Conservation (phyloP, 768 basidiomycete genomes). For the Paxillus rubicundulus region DNA sequence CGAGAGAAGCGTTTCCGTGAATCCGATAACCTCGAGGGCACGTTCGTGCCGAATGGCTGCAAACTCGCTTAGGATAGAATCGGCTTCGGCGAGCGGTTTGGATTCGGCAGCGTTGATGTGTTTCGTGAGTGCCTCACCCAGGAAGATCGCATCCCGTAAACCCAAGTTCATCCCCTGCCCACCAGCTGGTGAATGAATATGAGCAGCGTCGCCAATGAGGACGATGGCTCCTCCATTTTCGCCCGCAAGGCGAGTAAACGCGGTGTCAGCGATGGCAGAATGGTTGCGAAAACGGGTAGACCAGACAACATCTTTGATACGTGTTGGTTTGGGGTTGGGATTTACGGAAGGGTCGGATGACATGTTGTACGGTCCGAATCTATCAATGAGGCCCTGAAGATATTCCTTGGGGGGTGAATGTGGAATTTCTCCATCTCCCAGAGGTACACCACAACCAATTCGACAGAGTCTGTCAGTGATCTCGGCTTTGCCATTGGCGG, state of each 20-base stretch:
- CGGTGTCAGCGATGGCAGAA: slow-evolving; percentile 41
- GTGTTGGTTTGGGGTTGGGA: slow-evolving; percentile 24
- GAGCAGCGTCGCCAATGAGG: slow-evolving; percentile 48
- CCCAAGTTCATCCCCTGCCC: slow-evolving; percentile 63
- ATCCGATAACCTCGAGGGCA: slow-evolving; percentile 41
- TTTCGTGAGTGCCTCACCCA: slow-evolving; percentile 42
- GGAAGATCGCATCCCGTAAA: slow-evolving; percentile 48
- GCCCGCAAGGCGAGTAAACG: slow-evolving; percentile 31
- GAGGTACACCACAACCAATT: slow-evolving; percentile 40
- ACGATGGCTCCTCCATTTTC: slow-evolving; percentile 20
- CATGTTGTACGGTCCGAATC: slow-evolving; percentile 35
- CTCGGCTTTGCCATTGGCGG: slow-evolving; percentile 3
- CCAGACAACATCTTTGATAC: slow-evolving; percentile 41
- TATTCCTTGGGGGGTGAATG: slow-evolving; percentile 38
- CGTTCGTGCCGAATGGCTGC: slow-evolving; percentile 35
- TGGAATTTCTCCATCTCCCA: slow-evolving; percentile 34
- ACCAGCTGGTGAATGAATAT: slow-evolving; percentile 54
- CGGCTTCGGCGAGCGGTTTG: slow-evolving; percentile 13
- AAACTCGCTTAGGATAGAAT: slow-evolving; percentile 36
- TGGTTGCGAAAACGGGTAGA: slow-evolving; percentile 47
- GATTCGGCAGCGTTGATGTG: slow-evolving; percentile 27
- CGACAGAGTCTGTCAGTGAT: slow-evolving; percentile 33
- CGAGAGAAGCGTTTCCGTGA: slow-evolving; percentile 37
- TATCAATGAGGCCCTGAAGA: slow-evolving; percentile 43
- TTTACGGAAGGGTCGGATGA: slow-evolving; percentile 37